Evolutionary conservation across 768 basidiomycete species (phyloP).

Genomic region (Hericium alpestre): DNA sequence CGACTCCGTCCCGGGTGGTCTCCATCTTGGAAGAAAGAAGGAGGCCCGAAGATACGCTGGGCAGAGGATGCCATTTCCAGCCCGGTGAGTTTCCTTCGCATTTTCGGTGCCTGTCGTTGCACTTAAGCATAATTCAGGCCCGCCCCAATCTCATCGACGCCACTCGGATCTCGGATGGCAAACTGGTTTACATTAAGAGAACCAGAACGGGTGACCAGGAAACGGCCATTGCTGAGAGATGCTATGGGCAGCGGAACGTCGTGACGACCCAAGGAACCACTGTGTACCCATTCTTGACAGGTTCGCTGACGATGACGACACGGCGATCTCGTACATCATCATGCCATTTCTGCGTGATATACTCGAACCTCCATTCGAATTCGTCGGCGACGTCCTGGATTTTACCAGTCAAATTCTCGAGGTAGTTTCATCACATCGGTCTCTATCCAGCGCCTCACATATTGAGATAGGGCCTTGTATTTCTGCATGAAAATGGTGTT

Average conservation of each 20-base stretch:
- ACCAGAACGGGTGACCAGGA: conserved; percentile 10
- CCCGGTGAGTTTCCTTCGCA: neutral
- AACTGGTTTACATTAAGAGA: conserved; percentile 21
- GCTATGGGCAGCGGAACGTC: neutral
- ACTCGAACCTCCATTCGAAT: neutral
- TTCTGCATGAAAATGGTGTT: conserved; percentile 9
- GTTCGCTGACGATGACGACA: neutral
- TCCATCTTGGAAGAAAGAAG: conserved; percentile 9
- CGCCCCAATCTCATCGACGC: conserved; percentile 20
- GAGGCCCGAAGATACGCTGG: neutral
- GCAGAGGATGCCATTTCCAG: neutral
- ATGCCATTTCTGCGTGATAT: conserved; percentile 6
- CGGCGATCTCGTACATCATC: conserved; percentile 5
- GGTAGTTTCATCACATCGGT: neutral
- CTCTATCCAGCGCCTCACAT: neutral
- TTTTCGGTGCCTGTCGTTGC: too few species aligned
- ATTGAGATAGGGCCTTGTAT: conserved; percentile 5
- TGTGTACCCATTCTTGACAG: conserved; percentile 8
- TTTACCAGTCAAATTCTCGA: conserved; percentile 9
- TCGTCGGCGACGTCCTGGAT: conserved; percentile 5
- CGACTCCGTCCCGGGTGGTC: conserved; percentile 10
- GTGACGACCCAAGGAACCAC: conserved; percentile 5
- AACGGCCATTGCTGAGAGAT: conserved; percentile 5
- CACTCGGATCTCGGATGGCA: conserved; percentile 18
- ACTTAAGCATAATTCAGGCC: neutral